These are phyloP conservation scores for Hanseniaspora pseudoguilliermondii DNA, from an alignment of 805 yeast genomes.

Conservation along the genomic window DNA sequence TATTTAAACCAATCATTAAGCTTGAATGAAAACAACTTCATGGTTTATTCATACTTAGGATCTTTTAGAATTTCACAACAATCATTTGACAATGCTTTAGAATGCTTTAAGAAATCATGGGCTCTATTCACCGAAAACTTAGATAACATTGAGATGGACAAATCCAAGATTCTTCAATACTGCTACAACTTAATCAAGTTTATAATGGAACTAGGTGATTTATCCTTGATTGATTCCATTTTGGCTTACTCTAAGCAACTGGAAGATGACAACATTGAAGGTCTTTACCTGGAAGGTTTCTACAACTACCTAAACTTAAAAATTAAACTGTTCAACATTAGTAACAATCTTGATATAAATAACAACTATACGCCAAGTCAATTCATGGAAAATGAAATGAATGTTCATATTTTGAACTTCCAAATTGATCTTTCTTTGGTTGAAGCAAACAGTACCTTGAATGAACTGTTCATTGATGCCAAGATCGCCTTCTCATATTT, in stretches of 20 bases:
- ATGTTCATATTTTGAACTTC: conserved; percentile 24
- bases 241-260: conserved; percentile 55
- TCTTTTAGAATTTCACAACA: conserved; percentile 86
- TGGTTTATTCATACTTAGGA: conserved; percentile 68
- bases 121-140: conserved; percentile 43
- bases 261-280: conserved; percentile 74
- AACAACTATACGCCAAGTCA: conserved; percentile 21
- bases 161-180: conserved; percentile 32
- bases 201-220: conserved; percentile 51
- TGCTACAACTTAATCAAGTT: conserved; percentile 10
- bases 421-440: conserved; percentile 31
- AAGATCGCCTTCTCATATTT: conserved; percentile 30
- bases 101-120: conserved; percentile 63
- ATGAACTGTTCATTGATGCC: conserved; percentile 25
- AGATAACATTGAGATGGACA: conserved; percentile 33
- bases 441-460: conserved; percentile 13
- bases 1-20: conserved; percentile 53
- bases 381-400: conserved; percentile 23
- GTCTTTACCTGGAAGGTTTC: conserved; percentile 72
- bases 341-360: conserved; percentile 16
- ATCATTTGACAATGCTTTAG: conserved; percentile 54
- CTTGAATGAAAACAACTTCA: conserved; percentile 45
- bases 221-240: conserved; percentile 59
- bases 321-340: conserved; percentile 19
- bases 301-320: conserved; percentile 45